Base-by-base conservation (phyloP, 495 filamentous ascomycete genomes). In the Bryoglossum gracile region DNA sequence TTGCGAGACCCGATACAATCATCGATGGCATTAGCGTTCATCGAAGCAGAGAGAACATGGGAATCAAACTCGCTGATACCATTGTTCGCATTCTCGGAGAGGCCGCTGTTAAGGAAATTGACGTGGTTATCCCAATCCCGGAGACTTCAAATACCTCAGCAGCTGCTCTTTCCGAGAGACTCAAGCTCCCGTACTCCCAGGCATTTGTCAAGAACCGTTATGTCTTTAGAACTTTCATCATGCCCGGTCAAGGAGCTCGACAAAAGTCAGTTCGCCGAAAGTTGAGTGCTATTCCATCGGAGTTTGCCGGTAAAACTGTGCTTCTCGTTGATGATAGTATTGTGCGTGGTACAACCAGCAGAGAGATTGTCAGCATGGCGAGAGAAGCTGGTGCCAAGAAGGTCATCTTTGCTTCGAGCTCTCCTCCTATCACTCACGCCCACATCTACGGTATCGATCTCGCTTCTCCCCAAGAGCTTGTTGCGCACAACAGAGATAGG, bases 171-270 rank as follows among this genome's bases (percentile, higher is more conserved):
- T 83, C 94, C 13, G 79, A 84, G 58, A 72, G 76, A 30, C 69
- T 96, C 23, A 75, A 82, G 51, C 91, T 85, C 52, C 86, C 87
- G 2, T 94, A 87, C 63, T 85, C 78, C 50, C 87, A 88, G 56
- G 87, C 78, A 9, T 90, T 95, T 54, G 83, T 95, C 50, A 96
- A 95, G 76, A 96, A 96, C 66, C 80, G 91, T 41, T 97, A 96
- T 64, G 86, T 97, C 40, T 94, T 90, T 74, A 82, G 91, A 28
- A 95, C 91, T 0, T 96, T 95, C 64, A 95, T 96, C 62, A 89
- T 95, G 83, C 89, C 89, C 8, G 83, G 82, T 25, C 91, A 96
- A 63, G 82, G 83, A 57, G 79, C 82, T 18, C 75, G 92, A 4
- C 82, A 95, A 58, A 92, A 84, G 58, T 82, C 82, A 46, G 84